Conservation (phyloP, 441 rosid species). For the Erodium texanum region DNA sequence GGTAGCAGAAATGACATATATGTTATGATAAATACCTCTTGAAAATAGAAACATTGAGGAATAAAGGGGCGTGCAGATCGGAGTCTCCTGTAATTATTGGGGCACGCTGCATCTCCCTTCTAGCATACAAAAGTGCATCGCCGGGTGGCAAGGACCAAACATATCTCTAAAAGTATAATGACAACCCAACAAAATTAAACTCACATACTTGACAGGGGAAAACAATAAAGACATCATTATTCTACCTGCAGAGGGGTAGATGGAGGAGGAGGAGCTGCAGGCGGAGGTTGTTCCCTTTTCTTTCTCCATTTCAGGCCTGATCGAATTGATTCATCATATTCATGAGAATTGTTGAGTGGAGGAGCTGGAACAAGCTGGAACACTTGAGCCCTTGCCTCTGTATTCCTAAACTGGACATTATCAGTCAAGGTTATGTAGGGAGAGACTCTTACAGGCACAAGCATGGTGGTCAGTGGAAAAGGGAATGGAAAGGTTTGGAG, state of each 20-base stretch:
- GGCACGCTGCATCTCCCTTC: conserved; percentile 47
- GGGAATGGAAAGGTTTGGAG: conserved; percentile 38
- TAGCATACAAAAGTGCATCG: conserved; percentile 58
- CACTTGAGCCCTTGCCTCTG: conserved; percentile 29
- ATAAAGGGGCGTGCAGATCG: conserved; percentile 45
- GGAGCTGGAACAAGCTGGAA: conserved; percentile 20
- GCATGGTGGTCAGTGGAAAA: conserved; percentile 20
- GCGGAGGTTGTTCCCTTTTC: conserved; percentile 18
- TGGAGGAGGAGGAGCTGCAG: conserved; percentile 22
- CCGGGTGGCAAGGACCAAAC: conserved; percentile 50
- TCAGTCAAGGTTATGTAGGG: conserved; percentile 28
- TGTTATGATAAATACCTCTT: conserved; percentile 43
- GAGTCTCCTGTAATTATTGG: conserved; percentile 35
- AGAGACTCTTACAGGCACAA: too few species aligned
- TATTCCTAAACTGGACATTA: conserved; percentile 34
- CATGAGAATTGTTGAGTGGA: conserved; percentile 9
- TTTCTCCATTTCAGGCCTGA: conserved; percentile 20
- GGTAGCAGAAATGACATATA: background rate
- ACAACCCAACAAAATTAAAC: conserved; percentile 11
- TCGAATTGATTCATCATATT: conserved; percentile 8
- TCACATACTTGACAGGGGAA: conserved; percentile 8
- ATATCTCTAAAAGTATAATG: conserved; percentile 33
- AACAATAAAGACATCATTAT: conserved; percentile 1
- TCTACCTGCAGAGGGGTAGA: conserved; percentile 48
- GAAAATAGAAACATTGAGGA: conserved; percentile 57